Conservation (phyloP, 192 early-diverging fungal species). For the Chytriomyces confervae region DNA sequence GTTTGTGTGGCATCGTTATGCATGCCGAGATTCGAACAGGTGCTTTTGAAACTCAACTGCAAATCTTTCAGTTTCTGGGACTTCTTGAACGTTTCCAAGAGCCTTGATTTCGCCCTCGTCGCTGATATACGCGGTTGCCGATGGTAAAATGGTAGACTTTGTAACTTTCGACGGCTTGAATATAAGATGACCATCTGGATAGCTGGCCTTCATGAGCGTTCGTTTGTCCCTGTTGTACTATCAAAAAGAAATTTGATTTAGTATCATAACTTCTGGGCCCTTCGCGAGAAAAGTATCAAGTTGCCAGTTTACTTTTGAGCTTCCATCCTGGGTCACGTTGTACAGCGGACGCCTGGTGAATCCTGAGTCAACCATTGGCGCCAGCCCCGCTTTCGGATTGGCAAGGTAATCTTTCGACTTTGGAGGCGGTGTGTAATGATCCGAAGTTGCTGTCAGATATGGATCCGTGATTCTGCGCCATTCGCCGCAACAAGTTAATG, state of each 20-base stretch:
- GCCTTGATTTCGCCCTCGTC: conserved; percentile 41
- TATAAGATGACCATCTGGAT: conserved; percentile 34
- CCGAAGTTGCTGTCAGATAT: conserved; percentile 39
- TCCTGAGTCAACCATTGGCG: conserved; percentile 43
- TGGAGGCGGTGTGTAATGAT: conserved; percentile 28
- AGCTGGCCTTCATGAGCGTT: conserved; percentile 38
- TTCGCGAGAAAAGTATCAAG: neutral
- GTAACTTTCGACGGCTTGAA: conserved; percentile 40
- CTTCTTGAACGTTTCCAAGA: conserved; percentile 33
- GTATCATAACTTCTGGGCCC: neutral
- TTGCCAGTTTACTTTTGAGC: conserved; percentile 14
- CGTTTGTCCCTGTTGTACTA: conserved; percentile 33
- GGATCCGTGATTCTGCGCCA: conserved; percentile 40
- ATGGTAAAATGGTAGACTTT: conserved; percentile 38
- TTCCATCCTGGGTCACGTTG: conserved; percentile 49
- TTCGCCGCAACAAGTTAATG: neutral
- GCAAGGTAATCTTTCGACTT: conserved; percentile 20
- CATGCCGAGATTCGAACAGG: neutral
- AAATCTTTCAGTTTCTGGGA: conserved; percentile 34
- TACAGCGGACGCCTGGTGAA: conserved; percentile 48
- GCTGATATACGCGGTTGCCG: conserved; percentile 45
- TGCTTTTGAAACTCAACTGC: conserved; percentile 22
- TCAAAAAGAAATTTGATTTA: neutral
- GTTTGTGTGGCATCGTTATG: neutral
- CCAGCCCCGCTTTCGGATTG: conserved; percentile 36